Evolutionary conservation across 179 eudicot genomes (phyloP), one percentile per base, ranked within the genome.

Genomic region (Silene vulgaris): DNA sequence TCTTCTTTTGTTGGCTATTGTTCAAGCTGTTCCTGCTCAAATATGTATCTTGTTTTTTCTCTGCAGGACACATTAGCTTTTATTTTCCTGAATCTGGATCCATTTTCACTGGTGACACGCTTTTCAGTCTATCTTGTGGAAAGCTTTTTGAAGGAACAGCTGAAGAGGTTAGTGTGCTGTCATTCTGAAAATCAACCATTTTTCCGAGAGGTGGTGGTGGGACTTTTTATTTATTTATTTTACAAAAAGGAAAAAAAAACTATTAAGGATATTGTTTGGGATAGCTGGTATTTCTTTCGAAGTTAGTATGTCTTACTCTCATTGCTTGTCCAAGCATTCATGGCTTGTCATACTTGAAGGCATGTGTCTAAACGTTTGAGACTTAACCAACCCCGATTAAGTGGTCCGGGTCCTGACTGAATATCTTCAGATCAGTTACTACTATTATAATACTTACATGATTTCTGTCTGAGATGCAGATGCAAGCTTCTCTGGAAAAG

Each of bases 111-210:
- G 98, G 98, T 66, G 98, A 93, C 84, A 89, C 98, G 30, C 74
- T 93, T 52, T 93, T 93, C 77, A 91, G 98, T 81, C 85, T 93
- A 72, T 93, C 98, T 80, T 93, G 98, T 74, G 98, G 98, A 73
- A 93, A 87, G 83, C 91, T 91, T 62, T 93, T 93, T 82, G 98
- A 93, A 84, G 98, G 98, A 85, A 88, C 93, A 9, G 89, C 97
- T 35, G 82, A 82, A 77, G 90, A 93, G 95, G 98, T 93, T 77
- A 48, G 52, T 65, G 75, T 79, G 8, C 71, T 6, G 54, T 32
- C 63, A 13, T 69, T 73, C 29, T 76, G 19, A 72, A 63, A 56
- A 7, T 72, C 48, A 6, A 28, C 16, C 63, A 2, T 67, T 57
- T 40, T 8, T 67, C 5, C 23, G 19, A 30, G 20, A 61, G 30